These are phyloP conservation scores for Sporothrix curviconia DNA, from an alignment of 2,329 filamentous ascomycete species.

Conservation along the genomic window DNA sequence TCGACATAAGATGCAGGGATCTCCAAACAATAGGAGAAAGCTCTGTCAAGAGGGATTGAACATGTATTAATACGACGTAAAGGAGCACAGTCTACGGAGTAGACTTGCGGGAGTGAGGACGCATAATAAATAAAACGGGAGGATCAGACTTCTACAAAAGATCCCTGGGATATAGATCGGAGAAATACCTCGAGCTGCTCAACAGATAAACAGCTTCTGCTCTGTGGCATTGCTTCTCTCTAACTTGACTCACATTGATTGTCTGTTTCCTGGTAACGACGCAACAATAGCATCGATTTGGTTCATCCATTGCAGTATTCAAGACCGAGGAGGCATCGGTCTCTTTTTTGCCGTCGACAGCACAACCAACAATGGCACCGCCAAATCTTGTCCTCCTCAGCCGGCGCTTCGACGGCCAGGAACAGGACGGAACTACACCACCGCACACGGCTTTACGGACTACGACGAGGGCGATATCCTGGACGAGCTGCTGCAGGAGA, in stretches of 20 bases:
- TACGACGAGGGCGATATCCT: conserved; percentile 15
- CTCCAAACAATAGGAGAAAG: not conserved
- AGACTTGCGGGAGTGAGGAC: not conserved
- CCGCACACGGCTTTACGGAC: not conserved
- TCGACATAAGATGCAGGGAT: not conserved
- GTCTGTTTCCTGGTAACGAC: not conserved
- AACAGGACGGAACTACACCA: not conserved
- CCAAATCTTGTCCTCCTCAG: not conserved
- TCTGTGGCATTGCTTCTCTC: not conserved
- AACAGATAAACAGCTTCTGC: not conserved
- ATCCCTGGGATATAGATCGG: not conserved
- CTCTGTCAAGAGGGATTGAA: too few relatives aligned
- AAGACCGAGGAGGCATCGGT: not conserved
- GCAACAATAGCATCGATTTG: not conserved
- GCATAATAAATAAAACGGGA: not conserved
- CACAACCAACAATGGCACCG: not conserved
- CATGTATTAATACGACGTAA: too few relatives aligned
- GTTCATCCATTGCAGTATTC: not conserved
- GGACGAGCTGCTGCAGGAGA: conserved; percentile 8
- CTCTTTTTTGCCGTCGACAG: not conserved
- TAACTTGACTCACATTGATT: not conserved
- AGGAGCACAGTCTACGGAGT: not conserved
- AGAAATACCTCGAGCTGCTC: not conserved
- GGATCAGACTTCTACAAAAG: not conserved
- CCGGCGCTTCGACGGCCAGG: not conserved